phyloP scores from a whole-genome alignment of 495 filamentous ascomycete species.

The Xylaria curta region DNA sequence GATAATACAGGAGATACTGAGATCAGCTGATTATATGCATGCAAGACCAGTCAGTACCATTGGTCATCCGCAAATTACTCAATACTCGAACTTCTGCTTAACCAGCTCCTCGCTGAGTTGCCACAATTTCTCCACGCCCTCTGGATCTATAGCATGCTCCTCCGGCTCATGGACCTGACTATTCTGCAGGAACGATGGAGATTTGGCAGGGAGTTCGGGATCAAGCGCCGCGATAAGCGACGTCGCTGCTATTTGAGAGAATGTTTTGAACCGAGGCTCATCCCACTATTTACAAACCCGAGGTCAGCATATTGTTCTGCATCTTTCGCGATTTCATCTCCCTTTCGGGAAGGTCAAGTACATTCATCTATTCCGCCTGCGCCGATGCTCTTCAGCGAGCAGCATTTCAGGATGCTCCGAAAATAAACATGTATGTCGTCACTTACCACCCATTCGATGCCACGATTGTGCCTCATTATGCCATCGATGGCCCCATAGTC shows the following conservation, averaged over 20 bases:
- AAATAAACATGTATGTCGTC: not conserved
- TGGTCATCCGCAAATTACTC: not conserved
- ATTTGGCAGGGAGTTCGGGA: constrained; percentile 37
- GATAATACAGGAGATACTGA: not conserved
- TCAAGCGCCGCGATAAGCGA: constrained; percentile 52
- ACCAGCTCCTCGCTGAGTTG: constrained; percentile 57
- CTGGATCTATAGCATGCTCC: constrained; percentile 39
- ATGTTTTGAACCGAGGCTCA: constrained; percentile 38
- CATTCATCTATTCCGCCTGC: constrained; percentile 28
- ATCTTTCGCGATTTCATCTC: not conserved
- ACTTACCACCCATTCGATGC: constrained; percentile 26
- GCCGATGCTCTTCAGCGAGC: constrained; percentile 27
- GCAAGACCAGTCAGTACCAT: not conserved
- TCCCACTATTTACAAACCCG: constrained; percentile 12
- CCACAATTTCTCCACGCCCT: constrained; percentile 54
- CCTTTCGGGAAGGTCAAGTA: constrained; percentile 14
- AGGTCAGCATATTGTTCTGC: not conserved
- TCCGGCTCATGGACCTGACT: constrained; percentile 28
- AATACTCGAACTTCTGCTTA: constrained; percentile 48
- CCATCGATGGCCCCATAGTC: constrained; percentile 35
- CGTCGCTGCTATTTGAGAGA: constrained; percentile 51
- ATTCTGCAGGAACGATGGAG: constrained; percentile 49
- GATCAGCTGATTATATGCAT: not conserved
- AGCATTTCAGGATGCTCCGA: not conserved
- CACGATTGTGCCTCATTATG: constrained; percentile 40